Base-by-base conservation (phyloP, 225 moss, liverwort and hornwort genomes). In the Ulota crispa region DNA sequence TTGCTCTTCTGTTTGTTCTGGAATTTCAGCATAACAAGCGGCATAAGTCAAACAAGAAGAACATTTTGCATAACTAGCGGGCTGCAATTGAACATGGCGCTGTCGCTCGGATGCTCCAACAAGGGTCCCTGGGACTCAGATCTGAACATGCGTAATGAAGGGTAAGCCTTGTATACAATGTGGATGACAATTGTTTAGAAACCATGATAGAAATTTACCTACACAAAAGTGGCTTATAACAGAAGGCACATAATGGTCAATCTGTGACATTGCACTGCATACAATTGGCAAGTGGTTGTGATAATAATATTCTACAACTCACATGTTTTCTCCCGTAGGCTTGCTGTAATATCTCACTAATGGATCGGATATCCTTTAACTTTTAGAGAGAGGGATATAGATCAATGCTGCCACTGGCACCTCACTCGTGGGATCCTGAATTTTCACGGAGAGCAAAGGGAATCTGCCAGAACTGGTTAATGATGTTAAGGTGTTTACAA, bases 51-150 rank as follows among this genome's bases (percentile, higher is more conserved):
- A 55, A 81, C 60, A 93, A 95, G 73, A 97, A 95, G 73, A 91
- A 86, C 30, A 92, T 95, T 57, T 27, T 94, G 78, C 97, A 97
- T 73, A 95, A 91, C 80, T 97, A 97, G 86, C 52, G 37, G 42
- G 56, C 45, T 55, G 45, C 79, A 76, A 34, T 16, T 77, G 52
- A 71, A 67, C 20, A 37, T 66, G 73, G 63, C 53, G 62, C 56
- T 68, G 43, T 64, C 1, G 71, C 39, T 85, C 47, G 60, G 72
- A 72, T 52, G 71, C 73, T 73, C 45, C 64, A 71, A 43, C 26
- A 62, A 67, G 31, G 64, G 64, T 34, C 11, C 23, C 34, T 54
- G 57, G 63, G 27, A 53, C 61, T 61, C 55, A 74, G 68, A 64
- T 76, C 54, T 75, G 66, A 60, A 76, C 26, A 41, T 70, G 20